Conservation (phyloP, 2,329 filamentous ascomycete genomes). For the Colletotrichum sp. region DNA sequence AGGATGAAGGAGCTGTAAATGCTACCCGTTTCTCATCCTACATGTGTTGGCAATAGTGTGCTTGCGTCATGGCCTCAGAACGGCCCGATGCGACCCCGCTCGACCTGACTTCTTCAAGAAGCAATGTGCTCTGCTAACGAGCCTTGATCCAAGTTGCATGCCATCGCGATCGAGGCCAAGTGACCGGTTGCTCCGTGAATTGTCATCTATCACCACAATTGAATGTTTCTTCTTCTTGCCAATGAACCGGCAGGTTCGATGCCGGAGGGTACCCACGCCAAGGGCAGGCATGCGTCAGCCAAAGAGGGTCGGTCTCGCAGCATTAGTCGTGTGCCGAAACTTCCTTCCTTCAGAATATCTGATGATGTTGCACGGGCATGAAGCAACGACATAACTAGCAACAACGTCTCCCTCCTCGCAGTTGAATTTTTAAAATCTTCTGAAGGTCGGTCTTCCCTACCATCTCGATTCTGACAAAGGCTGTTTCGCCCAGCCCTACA, state of each 20-base stretch:
- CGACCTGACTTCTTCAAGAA: background rate
- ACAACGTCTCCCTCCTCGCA: background rate
- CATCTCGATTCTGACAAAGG: background rate
- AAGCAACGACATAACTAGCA: background rate
- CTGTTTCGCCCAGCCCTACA: background rate
- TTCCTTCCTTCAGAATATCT: background rate
- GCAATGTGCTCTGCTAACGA: background rate
- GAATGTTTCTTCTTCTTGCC: background rate
- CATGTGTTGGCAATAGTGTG: background rate
- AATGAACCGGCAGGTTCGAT: slow-evolving; percentile 9
- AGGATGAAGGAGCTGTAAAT: background rate
- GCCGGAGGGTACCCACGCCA: slow-evolving; percentile 18
- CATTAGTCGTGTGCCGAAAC: slow-evolving; percentile 17
- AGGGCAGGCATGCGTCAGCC: slow-evolving; percentile 20
- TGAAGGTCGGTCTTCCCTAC: background rate
- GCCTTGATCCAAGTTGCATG: background rate
- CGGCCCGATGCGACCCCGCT: background rate
- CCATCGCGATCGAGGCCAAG: background rate
- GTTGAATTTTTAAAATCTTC: background rate
- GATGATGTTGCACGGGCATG: background rate
- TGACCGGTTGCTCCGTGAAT: slow-evolving; percentile 18
- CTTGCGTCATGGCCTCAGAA: slow-evolving; percentile 3
- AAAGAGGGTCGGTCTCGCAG: slow-evolving; percentile 12
- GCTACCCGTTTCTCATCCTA: background rate
- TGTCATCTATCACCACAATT: background rate